phyloP scores from a whole-genome alignment of 805 yeast species.

The Candida nonsorbophila region DNA sequence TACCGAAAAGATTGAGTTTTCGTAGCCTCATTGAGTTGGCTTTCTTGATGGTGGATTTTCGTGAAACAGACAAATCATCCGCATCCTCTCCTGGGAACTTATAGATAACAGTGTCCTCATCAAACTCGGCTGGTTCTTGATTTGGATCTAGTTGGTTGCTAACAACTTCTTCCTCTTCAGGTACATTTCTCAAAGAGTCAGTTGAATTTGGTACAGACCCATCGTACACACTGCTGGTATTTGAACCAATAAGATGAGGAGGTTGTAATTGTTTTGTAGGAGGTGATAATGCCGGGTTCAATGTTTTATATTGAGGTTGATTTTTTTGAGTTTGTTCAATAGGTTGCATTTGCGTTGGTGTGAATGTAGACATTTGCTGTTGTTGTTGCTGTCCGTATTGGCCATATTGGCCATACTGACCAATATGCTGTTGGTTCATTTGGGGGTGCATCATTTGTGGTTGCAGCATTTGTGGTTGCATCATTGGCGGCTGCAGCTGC shows the following conservation, averaged over 20 bases:
- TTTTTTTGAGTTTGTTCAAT: too few relatives aligned
- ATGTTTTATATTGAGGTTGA: not conserved
- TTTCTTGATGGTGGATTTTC: constrained; percentile 35
- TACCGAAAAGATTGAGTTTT: constrained; percentile 32
- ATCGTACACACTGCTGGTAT: too few relatives aligned
- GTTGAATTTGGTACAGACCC: too few relatives aligned
- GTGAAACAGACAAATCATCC: constrained; percentile 21
- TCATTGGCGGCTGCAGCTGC: too few relatives aligned
- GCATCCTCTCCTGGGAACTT: constrained; percentile 23
- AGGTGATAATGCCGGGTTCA: not conserved
- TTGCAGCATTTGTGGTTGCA: not conserved
- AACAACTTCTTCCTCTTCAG: constrained; percentile 23
- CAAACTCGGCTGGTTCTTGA: too few relatives aligned
- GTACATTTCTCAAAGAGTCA: constrained; percentile 24
- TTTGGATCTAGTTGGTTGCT: constrained; percentile 1
- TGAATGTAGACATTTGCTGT: too few relatives aligned
- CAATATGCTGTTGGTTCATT: too few relatives aligned
- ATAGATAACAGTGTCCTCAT: constrained; percentile 26
- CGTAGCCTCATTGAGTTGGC: constrained; percentile 37
- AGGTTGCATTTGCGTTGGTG: too few relatives aligned
- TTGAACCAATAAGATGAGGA: too few relatives aligned
- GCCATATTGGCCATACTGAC: too few relatives aligned
- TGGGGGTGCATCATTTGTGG: not conserved
- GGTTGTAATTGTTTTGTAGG: not conserved
- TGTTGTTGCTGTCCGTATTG: too few relatives aligned